Evolutionary conservation across 805 yeast species (phyloP).

Genomic region (Novakomyces olei): DNA sequence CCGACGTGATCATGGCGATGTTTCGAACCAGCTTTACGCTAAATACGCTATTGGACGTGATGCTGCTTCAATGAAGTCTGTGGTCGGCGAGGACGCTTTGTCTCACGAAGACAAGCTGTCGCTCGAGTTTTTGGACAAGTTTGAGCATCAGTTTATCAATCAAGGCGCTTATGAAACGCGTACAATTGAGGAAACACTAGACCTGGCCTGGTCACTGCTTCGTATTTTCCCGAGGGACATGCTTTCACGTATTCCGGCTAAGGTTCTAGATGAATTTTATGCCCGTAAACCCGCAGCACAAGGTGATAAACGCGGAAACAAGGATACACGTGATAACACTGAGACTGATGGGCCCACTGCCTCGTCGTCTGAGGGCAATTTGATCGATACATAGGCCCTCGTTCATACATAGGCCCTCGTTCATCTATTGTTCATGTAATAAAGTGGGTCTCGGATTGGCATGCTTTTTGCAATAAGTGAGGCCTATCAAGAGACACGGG

Average conservation of each 20-base stretch:
- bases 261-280: constrained; percentile 84
- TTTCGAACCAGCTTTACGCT: constrained; percentile 94
- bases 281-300: constrained; percentile 51
- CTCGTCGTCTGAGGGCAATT: no score
- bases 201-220: constrained; percentile 92
- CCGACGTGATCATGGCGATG: constrained; percentile 98
- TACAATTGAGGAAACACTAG: constrained; percentile 81
- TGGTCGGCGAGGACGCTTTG: constrained; percentile 98
- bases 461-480: no score
- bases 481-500: no score
- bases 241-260: constrained; percentile 96
- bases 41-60: constrained; percentile 99
- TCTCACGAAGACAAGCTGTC: constrained; percentile 95
- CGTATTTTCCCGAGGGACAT: constrained; percentile 98
- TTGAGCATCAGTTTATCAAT: constrained; percentile 80
- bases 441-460: no score
- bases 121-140: constrained; percentile 90
- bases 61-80: constrained; percentile 99
- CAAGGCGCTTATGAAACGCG: constrained; percentile 97
- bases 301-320: constrained; percentile 24
- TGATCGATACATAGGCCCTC: no score
- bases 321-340: constrained; percentile 16
- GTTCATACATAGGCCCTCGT: no score
- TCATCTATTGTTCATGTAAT: no score
- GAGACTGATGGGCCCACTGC: no score